These are phyloP conservation scores for Lizanozyma gosingica DNA, from an alignment of 1,139 yeast genomes.

Conservation along the genomic window DNA sequence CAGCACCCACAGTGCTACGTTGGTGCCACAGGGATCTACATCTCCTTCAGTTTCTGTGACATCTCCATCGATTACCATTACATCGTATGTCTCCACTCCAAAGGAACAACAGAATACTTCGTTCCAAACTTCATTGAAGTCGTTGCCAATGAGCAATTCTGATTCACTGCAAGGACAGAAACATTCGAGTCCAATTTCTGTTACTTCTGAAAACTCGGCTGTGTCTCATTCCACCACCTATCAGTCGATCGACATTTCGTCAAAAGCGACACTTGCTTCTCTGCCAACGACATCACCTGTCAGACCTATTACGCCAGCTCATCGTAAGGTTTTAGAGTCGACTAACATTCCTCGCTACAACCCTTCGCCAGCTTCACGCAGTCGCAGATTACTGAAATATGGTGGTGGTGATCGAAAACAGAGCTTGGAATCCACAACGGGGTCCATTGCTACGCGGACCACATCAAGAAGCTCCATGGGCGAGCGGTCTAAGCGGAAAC, in stretches of 20 bases:
- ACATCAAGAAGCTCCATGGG: not conserved
- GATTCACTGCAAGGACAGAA: too few species aligned
- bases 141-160: too few species aligned
- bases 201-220: too few species aligned
- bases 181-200: too few species aligned
- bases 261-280: too few species aligned
- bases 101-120: not conserved
- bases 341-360: not conserved
- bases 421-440: not conserved
- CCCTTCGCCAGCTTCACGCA: not conserved
- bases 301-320: too few species aligned
- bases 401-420: not conserved
- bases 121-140: too few species aligned
- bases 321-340: not conserved
- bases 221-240: too few species aligned
- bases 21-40: not conserved
- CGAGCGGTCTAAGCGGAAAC: not conserved
- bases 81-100: not conserved
- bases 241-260: too few species aligned
- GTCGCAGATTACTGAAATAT: not conserved
- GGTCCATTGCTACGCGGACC: not conserved
- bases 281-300: too few species aligned
- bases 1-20: not conserved
- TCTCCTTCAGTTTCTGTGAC: not conserved
- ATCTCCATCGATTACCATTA: not conserved